Evolutionary conservation across 140 eudicot genomes (phyloP).

Genomic region (Ambrosia hybrid): DNA sequence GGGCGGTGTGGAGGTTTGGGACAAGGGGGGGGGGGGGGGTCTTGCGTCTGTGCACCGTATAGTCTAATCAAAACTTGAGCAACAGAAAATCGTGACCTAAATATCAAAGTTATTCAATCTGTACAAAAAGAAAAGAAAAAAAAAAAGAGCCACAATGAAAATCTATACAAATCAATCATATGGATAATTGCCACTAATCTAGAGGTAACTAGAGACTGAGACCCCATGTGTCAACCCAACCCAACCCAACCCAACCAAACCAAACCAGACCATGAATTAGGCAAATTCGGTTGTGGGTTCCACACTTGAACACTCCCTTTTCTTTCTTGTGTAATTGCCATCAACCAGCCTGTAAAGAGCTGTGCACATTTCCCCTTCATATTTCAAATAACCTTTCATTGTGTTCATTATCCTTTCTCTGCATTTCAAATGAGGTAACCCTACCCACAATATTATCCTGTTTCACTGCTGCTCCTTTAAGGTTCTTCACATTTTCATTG

Average conservation of each 20-base stretch:
- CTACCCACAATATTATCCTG: neutral
- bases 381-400: slow-evolving; percentile 32
- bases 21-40: too few relatives aligned
- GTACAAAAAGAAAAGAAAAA: too few relatives aligned
- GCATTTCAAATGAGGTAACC: slow-evolving; percentile 24
- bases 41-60: too few relatives aligned
- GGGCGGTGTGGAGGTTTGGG: too few relatives aligned
- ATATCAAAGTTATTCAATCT: too few relatives aligned
- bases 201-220: neutral
- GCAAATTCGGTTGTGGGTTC: slow-evolving; percentile 31
- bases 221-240: slow-evolving; percentile 26
- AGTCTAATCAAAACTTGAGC: too few relatives aligned
- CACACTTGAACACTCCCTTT: neutral
- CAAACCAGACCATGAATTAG: slow-evolving; percentile 12
- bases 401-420: slow-evolving; percentile 11
- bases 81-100: too few relatives aligned
- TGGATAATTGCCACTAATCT: slow-evolving; percentile 25
- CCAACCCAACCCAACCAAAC: neutral
- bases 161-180: neutral
- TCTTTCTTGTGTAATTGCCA: slow-evolving; percentile 23
- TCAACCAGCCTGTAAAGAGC: slow-evolving; percentile 94
- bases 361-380: slow-evolving; percentile 37
- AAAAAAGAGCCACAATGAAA: too few relatives aligned
- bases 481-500: slow-evolving; percentile 5
- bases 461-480: neutral